phyloP scores from a whole-genome alignment of 352 stramenopile species.

The Phytophthora citricola region DNA sequence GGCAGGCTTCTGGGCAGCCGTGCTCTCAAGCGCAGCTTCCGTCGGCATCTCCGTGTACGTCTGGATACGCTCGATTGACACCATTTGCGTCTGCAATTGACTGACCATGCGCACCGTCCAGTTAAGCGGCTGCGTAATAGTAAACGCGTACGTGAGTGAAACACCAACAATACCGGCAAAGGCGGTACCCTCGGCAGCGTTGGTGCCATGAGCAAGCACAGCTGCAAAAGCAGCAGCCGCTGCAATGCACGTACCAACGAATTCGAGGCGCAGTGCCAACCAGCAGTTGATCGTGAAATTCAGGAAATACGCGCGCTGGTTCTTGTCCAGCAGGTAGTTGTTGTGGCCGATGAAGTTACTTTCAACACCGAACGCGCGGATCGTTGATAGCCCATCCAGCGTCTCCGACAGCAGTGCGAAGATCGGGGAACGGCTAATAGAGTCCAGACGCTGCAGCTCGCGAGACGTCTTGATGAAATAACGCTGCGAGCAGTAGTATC shows the following conservation, averaged over 20 bases:
- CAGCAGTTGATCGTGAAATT: conserved; percentile 83
- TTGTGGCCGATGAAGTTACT: conserved; percentile 27
- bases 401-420: conserved; percentile 94
- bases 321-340: conserved; percentile 65
- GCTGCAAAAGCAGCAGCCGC: conserved; percentile 55
- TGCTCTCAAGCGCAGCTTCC: conserved; percentile 17
- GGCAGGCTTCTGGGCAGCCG: conserved; percentile 9
- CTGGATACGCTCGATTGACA: conserved; percentile 26
- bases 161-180: conserved; percentile 36
- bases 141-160: conserved; percentile 42
- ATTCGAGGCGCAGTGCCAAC: conserved; percentile 22
- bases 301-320: conserved; percentile 71
- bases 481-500: conserved; percentile 19
- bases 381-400: conserved; percentile 92
- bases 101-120: conserved; percentile 24
- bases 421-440: conserved; percentile 87
- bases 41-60: conserved; percentile 22
- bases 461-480: conserved; percentile 89
- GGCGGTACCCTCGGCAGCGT: conserved; percentile 37
- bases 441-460: conserved; percentile 95
- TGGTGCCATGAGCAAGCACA: conserved; percentile 78
- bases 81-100: conserved; percentile 27
- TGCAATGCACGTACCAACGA: conserved; percentile 50
- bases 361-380: conserved; percentile 72
- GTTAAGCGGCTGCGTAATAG: conserved; percentile 18